phyloP scores from a whole-genome alignment of 352 stramenopile species.

The Peronospora destructor region DNA sequence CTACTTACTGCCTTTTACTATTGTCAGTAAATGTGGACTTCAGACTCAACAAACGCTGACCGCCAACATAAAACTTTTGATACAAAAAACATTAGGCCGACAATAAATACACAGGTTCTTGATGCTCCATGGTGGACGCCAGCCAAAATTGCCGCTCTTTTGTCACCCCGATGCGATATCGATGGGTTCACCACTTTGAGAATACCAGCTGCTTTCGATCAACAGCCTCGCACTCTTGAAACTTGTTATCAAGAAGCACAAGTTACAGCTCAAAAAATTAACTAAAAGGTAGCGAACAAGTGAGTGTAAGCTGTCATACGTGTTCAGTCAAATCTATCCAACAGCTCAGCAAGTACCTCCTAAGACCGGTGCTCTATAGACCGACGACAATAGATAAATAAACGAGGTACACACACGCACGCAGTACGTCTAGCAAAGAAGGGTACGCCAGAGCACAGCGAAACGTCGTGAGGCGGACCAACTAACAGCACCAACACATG shows the following conservation, averaged over 20 bases:
- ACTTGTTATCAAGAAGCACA: too few relatives aligned
- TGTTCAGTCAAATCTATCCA: constrained; percentile 5
- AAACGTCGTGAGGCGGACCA: not conserved
- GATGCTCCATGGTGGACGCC: not conserved
- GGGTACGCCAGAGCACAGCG: constrained; percentile 5
- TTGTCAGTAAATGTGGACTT: too few relatives aligned
- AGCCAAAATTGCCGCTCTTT: not conserved
- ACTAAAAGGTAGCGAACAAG: not conserved
- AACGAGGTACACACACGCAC: not conserved
- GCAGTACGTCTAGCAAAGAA: constrained; percentile 2
- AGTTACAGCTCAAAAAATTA: not conserved
- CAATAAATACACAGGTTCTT: not conserved
- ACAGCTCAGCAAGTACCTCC: not conserved
- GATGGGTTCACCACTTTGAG: not conserved
- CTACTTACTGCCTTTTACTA: too few relatives aligned
- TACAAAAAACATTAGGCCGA: too few relatives aligned
- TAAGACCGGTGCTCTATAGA: not conserved
- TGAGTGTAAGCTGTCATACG: not conserved
- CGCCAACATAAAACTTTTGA: too few relatives aligned
- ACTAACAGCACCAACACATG: constrained; percentile 9
- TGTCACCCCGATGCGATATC: not conserved
- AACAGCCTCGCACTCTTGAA: too few relatives aligned
- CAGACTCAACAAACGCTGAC: too few relatives aligned
- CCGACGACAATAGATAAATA: not conserved
- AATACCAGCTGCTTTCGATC: too few relatives aligned